A percentile compares a stretch with the other conserved stretches of the same genome.
phyloP scores from a whole-genome alignment of 1,284 basidiomycete genomes.

The Heliocybe sulcata region DNA sequence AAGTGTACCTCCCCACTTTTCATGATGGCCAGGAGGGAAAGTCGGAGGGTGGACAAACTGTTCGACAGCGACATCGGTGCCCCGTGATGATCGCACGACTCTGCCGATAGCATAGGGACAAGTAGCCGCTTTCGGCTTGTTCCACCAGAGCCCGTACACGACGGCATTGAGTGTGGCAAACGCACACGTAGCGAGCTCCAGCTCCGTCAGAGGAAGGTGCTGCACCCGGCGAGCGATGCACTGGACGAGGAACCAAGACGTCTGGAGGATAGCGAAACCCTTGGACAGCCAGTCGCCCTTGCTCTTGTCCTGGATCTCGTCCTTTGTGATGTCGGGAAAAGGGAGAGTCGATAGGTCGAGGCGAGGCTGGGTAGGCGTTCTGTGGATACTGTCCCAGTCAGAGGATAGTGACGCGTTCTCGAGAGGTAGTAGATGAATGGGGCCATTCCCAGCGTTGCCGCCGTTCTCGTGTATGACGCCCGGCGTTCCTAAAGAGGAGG shows the following conservation, averaged over 20 bases:
- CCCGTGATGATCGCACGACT: too few species aligned
- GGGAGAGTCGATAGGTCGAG: not conserved
- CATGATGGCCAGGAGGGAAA: too few species aligned
- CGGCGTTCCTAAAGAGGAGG: too few species aligned
- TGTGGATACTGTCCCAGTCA: too few species aligned
- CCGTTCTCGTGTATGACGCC: too few species aligned
- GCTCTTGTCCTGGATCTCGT: not conserved
- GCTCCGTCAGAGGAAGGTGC: constrained; percentile 4
- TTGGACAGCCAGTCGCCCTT: not conserved
- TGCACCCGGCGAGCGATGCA: not conserved
- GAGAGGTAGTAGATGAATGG: too few species aligned
- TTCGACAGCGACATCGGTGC: too few species aligned
- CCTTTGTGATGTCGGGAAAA: not conserved
- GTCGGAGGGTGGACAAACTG: too few species aligned
- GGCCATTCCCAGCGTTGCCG: too few species aligned
- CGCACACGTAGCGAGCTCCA: constrained; percentile 3
- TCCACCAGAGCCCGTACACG: constrained; percentile 3
- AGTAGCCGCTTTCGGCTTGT: constrained; percentile 3
- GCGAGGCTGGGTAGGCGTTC: too few species aligned
- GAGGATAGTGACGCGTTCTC: too few species aligned
- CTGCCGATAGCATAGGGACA: not conserved
- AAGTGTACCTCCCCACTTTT: too few species aligned
- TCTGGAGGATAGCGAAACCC: constrained; percentile 1
- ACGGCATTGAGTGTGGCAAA: not conserved
- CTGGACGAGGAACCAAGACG: constrained; percentile 5